Conservation (phyloP, 192 early-diverging fungal species). For the Gamsiella multidivaricata region DNA sequence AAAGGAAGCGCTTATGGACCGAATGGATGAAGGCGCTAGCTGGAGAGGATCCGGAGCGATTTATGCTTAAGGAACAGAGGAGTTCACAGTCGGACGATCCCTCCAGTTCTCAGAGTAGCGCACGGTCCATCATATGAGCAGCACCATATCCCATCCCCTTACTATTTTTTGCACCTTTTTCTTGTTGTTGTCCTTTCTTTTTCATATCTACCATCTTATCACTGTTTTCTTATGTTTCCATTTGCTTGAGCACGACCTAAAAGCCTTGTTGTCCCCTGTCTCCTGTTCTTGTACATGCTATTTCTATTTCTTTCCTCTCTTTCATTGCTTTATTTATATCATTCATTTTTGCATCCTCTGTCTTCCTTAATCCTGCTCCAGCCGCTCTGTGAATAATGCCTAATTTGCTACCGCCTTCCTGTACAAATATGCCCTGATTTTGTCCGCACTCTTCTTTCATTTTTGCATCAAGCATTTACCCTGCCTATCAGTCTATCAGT, state of each 20-base stretch:
- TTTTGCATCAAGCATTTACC: neutral
- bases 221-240: neutral
- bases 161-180: slow-evolving; percentile 15
- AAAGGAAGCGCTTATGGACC: slow-evolving; percentile 56
- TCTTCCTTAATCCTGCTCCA: neutral
- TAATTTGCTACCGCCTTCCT: neutral
- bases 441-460: neutral
- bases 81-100: neutral
- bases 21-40: slow-evolving; percentile 56
- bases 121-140: slow-evolving; percentile 11
- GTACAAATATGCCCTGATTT: slow-evolving; percentile 3
- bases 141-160: neutral
- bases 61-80: slow-evolving; percentile 48
- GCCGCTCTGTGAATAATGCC: slow-evolving; percentile 7
- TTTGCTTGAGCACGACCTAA: slow-evolving; percentile 20
- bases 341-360: neutral
- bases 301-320: slow-evolving; percentile 3
- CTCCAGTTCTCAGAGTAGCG: slow-evolving; percentile 13
- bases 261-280: slow-evolving; percentile 8
- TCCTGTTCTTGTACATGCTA: slow-evolving; percentile 8
- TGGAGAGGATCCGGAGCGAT: slow-evolving; percentile 59
- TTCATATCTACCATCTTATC: neutral
- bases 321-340: slow-evolving; percentile 1
- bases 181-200: neutral
- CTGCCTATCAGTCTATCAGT: slow-evolving; percentile 10